A percentile compares a stretch with the other conserved stretches of the same genome.
Evolutionary conservation across 1,139 yeast species (phyloP).

Genomic region (Debaryomycetaceae sp.): DNA sequence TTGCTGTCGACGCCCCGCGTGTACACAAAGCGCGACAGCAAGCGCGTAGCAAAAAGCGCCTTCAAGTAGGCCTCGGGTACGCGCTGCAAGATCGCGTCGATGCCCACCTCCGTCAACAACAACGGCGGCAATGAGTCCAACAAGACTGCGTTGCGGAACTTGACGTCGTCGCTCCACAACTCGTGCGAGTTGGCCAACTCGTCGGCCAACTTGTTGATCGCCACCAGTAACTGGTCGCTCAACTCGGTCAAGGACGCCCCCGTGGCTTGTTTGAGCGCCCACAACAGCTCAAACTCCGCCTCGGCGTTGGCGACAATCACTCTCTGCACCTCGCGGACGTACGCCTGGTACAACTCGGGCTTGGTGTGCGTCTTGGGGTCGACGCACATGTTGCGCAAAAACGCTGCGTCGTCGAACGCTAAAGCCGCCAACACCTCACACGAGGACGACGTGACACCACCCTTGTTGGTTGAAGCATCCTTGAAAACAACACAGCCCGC

Average conservation of each 20-base stretch:
- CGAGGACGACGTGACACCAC: constrained; percentile 97
- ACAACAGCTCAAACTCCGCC: constrained; percentile 79
- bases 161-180: constrained; percentile 78
- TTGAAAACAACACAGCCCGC: constrained; percentile 87
- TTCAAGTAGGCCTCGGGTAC: constrained; percentile 86
- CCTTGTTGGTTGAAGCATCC: constrained; percentile 97
- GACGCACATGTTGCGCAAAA: constrained; percentile 73
- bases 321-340: constrained; percentile 79
- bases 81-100: constrained; percentile 63
- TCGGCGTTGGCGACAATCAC: constrained; percentile 75
- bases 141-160: constrained; percentile 74
- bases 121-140: constrained; percentile 75
- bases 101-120: constrained; percentile 70
- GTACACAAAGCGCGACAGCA: constrained; percentile 88
- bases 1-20: constrained; percentile 77
- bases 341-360: constrained; percentile 74
- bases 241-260: constrained; percentile 70
- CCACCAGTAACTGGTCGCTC: constrained; percentile 79
- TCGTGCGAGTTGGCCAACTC: constrained; percentile 80
- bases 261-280: constrained; percentile 71
- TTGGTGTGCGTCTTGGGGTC: constrained; percentile 44
- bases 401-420: constrained; percentile 82
- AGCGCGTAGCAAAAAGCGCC: constrained; percentile 86
- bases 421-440: constrained; percentile 93
- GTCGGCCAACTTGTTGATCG: constrained; percentile 86